A percentile compares a stretch with the other conserved stretches of the same genome.
These are phyloP conservation scores for Aspergillus biplanus DNA, from an alignment of 495 filamentous ascomycete genomes.

Conservation along the genomic window DNA sequence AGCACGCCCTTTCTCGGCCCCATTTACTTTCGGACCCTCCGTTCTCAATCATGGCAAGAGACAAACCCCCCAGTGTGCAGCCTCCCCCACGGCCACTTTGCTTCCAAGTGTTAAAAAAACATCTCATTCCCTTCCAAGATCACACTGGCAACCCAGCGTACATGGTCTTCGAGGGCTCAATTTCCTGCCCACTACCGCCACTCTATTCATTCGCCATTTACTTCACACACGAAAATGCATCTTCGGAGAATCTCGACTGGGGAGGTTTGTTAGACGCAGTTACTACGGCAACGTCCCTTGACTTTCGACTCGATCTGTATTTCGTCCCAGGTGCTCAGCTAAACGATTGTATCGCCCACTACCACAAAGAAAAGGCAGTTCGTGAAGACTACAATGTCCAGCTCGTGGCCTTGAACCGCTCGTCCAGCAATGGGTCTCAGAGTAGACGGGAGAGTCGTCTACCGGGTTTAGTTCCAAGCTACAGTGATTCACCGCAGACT, in stretches of 20 bases:
- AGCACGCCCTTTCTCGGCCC: neutral
- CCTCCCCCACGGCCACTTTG: neutral
- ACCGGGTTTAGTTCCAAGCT: neutral
- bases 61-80: neutral
- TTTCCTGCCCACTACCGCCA: neutral
- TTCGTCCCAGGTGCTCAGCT: neutral
- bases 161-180: neutral
- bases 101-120: neutral
- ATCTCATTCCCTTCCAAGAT: neutral
- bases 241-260: neutral
- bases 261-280: neutral
- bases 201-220: conserved; percentile 10
- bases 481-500: neutral
- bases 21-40: neutral
- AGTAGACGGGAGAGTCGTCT: neutral
- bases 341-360: neutral
- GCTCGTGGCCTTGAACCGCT: neutral
- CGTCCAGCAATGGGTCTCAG: neutral
- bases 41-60: neutral
- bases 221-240: neutral
- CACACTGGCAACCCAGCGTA: neutral
- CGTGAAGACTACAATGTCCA: neutral
- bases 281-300: neutral
- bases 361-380: neutral
- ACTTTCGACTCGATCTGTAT: neutral